Evolutionary conservation across 2,329 filamentous ascomycete species (phyloP).

Genomic region (Xylariales sp.): DNA sequence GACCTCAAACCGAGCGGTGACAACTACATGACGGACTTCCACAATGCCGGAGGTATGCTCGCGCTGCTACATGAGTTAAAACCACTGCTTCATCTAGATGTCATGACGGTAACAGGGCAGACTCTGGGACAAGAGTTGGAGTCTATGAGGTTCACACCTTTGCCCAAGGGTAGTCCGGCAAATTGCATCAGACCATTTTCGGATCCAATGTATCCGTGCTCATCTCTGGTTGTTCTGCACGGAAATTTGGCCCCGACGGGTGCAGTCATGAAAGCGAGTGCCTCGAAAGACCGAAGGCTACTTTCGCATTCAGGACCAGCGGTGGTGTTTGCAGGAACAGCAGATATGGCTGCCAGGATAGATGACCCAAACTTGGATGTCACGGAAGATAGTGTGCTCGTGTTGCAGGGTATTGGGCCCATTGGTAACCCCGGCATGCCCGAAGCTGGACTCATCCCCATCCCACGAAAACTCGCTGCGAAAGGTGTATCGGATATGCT

Average conservation of each 20-base stretch:
- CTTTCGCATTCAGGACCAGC: constrained; percentile 42
- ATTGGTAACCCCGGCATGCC: constrained; percentile 92
- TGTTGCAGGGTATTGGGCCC: constrained; percentile 84
- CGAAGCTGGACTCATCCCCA: constrained; percentile 63
- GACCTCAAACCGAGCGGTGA: constrained; percentile 83
- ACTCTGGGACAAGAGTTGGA: constrained; percentile 78
- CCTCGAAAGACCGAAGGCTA: constrained; percentile 65
- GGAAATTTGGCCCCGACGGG: constrained; percentile 82
- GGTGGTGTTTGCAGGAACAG: constrained; percentile 69
- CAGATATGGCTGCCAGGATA: constrained; percentile 65
- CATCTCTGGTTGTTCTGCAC: constrained; percentile 74
- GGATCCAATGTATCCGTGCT: constrained; percentile 63
- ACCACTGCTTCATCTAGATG: constrained; percentile 70
- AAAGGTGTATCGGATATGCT: constrained; percentile 75
- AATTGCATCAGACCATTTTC: constrained; percentile 62
- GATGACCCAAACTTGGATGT: constrained; percentile 60
- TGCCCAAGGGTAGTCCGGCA: constrained; percentile 28
- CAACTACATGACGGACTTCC: constrained; percentile 87
- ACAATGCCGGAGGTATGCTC: constrained; percentile 80
- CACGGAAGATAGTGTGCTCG: constrained; percentile 55
- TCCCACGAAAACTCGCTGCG: constrained; percentile 72
- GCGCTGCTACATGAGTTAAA: constrained; percentile 75
- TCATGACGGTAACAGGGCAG: constrained; percentile 77
- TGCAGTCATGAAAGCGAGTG: constrained; percentile 87
- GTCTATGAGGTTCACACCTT: constrained; percentile 55